phyloP scores from a whole-genome alignment of 2,329 filamentous ascomycete species.

The Ophiosphaerella korrae region DNA sequence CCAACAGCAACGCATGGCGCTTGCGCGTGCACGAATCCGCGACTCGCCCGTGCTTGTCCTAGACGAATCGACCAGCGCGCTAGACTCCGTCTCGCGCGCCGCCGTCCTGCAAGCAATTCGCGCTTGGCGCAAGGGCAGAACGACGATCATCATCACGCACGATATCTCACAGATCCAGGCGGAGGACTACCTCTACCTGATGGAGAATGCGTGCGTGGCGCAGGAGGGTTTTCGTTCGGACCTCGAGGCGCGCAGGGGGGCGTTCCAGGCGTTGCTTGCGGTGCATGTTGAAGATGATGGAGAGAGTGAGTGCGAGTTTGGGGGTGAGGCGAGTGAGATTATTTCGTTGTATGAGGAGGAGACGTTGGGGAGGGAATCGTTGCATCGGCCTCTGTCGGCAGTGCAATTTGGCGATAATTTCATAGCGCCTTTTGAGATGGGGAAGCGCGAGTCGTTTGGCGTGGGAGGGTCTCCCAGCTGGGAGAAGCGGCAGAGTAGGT shows the following conservation, averaged over 20 bases:
- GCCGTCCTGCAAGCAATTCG: conserved; percentile 77
- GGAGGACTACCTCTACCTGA: conserved; percentile 78
- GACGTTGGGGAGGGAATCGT: conserved; percentile 13
- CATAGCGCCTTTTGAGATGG: conserved; percentile 17
- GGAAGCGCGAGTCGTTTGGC: conserved; percentile 1
- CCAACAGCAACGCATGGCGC: conserved; percentile 78
- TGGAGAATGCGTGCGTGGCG: conserved; percentile 71
- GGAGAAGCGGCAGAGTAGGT: neutral
- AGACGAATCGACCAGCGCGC: conserved; percentile 85
- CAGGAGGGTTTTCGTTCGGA: conserved; percentile 69
- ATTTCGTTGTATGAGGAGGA: conserved; percentile 21
- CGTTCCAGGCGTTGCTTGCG: conserved; percentile 51
- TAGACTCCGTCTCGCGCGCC: conserved; percentile 74
- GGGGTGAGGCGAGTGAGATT: conserved; percentile 21
- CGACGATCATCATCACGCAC: conserved; percentile 92
- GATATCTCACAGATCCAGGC: conserved; percentile 76
- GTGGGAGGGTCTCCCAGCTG: neutral
- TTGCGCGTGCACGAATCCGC: conserved; percentile 77
- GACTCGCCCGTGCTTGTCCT: conserved; percentile 82
- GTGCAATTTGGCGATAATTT: conserved; percentile 24
- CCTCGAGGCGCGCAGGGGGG: conserved; percentile 53
- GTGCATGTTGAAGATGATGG: conserved; percentile 9
- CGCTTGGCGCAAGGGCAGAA: conserved; percentile 77
- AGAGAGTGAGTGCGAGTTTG: conserved; percentile 1
- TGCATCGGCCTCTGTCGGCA: conserved; percentile 23